phyloP scores from a whole-genome alignment of 495 filamentous ascomycete species.

The Aspergillus olivimuriae region DNA sequence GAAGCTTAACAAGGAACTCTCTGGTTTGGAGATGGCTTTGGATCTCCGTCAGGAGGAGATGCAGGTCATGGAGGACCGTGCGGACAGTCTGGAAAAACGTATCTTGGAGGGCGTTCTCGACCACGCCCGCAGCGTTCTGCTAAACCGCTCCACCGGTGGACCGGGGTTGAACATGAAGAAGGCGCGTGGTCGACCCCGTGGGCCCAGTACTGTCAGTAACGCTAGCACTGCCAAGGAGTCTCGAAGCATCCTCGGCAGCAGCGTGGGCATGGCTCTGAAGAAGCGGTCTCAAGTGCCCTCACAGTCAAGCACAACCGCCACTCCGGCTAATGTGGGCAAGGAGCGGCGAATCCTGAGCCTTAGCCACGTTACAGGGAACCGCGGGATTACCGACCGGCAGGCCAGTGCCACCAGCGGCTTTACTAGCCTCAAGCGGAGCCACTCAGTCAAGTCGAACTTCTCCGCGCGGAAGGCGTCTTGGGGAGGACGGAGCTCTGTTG shows the following conservation, averaged over 20 bases:
- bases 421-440: conserved; percentile 56
- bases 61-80: conserved; percentile 77
- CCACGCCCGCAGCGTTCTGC: conserved; percentile 79
- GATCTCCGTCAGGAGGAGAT: conserved; percentile 86
- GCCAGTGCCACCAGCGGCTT: conserved; percentile 38
- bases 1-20: conserved; percentile 73
- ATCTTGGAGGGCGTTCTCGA: conserved; percentile 94
- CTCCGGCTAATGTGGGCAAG: conserved; percentile 41
- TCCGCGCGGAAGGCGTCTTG: conserved; percentile 68
- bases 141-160: conserved; percentile 45
- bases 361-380: conserved; percentile 78
- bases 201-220: conserved; percentile 33
- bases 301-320: conserved; percentile 41
- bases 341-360: conserved; percentile 79
- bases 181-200: conserved; percentile 48
- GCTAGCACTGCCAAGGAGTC: conserved; percentile 35
- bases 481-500: conserved; percentile 46
- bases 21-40: conserved; percentile 81
- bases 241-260: conserved; percentile 40
- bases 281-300: conserved; percentile 35
- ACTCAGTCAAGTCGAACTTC: conserved; percentile 62
- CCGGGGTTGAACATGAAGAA: conserved; percentile 66
- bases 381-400: conserved; percentile 53
- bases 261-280: conserved; percentile 48
- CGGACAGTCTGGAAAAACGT: conserved; percentile 79